Evolutionary conservation across 331 rosid species (phyloP).

Genomic region (Pyracantha coccinea): DNA sequence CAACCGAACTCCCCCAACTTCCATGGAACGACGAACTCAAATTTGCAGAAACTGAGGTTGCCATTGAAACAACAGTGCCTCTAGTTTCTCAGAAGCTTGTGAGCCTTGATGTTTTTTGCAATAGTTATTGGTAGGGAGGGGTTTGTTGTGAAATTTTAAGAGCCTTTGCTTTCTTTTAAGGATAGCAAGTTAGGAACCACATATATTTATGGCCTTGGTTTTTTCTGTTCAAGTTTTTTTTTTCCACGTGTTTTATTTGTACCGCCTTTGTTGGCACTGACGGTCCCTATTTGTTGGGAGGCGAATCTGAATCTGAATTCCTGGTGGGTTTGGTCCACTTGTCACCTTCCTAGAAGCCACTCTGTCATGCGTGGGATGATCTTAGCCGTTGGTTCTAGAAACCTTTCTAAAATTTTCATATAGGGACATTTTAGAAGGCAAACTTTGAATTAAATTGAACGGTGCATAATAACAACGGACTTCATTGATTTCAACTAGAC

Average conservation of each 20-base stretch:
- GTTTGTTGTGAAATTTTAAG: slow-evolving; percentile 11
- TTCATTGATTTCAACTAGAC: not conserved
- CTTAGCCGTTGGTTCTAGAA: not conserved
- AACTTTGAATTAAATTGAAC: not conserved
- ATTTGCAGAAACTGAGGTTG: slow-evolving; percentile 61
- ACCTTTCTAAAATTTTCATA: not conserved
- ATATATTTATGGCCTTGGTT: not conserved
- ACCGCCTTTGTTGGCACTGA: not conserved
- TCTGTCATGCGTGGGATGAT: not conserved
- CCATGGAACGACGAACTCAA: slow-evolving; percentile 67
- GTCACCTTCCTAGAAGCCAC: slow-evolving; percentile 7
- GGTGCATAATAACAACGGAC: not conserved
- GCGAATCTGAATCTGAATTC: slow-evolving; percentile 20
- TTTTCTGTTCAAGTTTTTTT: not conserved
- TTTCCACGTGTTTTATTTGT: slow-evolving; percentile 22
- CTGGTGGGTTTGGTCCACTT: slow-evolving; percentile 7
- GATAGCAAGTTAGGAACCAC: slow-evolving; percentile 42
- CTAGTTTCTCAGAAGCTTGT: not conserved
- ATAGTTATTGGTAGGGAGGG: not conserved
- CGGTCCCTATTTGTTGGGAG: slow-evolving; percentile 23
- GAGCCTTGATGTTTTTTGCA: not conserved
- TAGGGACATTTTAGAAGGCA: not conserved
- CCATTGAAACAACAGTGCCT: slow-evolving; percentile 35
- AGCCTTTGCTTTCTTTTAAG: slow-evolving; percentile 51
- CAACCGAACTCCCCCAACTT: slow-evolving; percentile 64